Percentiles rank a stretch among this genome's conserved stretches.
Evolutionary conservation across 192 early-diverging fungal species (phyloP).

Genomic region (Helicostylum pulchrum): DNA sequence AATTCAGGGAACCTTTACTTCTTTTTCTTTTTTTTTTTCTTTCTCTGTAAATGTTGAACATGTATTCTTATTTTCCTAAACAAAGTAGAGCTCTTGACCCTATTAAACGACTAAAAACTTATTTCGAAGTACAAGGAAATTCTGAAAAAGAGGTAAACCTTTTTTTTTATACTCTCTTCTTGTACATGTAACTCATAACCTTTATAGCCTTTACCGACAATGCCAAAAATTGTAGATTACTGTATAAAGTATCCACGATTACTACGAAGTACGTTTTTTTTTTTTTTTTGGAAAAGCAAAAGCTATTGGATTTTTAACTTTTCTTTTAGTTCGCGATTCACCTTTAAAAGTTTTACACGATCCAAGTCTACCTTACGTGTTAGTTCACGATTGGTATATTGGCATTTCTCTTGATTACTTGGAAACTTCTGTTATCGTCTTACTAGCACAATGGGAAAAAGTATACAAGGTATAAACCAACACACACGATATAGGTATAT

Average conservation of each 20-base stretch:
- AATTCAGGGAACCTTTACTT: no score
- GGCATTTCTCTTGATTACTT: constrained; percentile 9
- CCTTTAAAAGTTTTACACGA: constrained; percentile 22
- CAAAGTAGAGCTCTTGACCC: neutral
- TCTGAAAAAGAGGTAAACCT: constrained; percentile 7
- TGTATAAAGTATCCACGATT: constrained; percentile 1
- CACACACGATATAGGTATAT: neutral
- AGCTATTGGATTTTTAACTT: neutral
- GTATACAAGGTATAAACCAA: neutral
- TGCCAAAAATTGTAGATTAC: constrained; percentile 12
- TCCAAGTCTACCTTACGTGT: constrained; percentile 4
- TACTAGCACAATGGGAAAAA: neutral
- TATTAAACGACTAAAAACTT: constrained; percentile 1
- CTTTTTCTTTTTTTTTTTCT: no score
- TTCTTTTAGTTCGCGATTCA: constrained; percentile 23
- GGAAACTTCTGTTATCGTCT: neutral
- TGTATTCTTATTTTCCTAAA: neutral
- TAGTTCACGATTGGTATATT: constrained; percentile 23
- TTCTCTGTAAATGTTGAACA: no score
- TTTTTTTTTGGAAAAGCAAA: neutral
- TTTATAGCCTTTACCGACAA: constrained; percentile 6
- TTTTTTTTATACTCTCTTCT: no score
- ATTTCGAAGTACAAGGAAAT: constrained; percentile 5
- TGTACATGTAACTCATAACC: neutral
- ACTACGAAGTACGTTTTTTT: constrained; percentile 9